Conservation (phyloP, 2,329 filamentous ascomycete species). For the Gnomoniopsis smithogilvyi region DNA sequence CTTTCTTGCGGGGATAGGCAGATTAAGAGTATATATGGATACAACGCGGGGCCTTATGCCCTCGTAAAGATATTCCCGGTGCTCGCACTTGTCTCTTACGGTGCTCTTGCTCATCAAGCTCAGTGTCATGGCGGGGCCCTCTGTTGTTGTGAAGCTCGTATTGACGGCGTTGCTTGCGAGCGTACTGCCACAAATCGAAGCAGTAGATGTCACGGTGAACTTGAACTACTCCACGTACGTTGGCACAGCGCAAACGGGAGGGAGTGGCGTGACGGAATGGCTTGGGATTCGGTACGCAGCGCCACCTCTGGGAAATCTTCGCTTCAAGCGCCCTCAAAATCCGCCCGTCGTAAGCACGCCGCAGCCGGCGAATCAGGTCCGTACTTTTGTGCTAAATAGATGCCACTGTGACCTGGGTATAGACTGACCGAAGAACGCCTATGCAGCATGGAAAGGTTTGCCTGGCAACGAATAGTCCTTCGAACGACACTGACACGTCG, state of each 20-base stretch:
- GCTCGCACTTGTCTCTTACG: neutral
- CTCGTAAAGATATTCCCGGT: neutral
- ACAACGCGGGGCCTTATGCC: too few relatives aligned
- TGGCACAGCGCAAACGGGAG: constrained; percentile 8
- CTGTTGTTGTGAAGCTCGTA: neutral
- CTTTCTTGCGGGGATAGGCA: too few relatives aligned
- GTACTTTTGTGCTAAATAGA: neutral
- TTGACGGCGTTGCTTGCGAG: neutral
- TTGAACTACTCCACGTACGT: constrained; percentile 17
- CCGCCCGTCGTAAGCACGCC: constrained; percentile 44
- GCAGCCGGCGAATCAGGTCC: constrained; percentile 51
- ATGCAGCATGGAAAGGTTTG: constrained; percentile 24
- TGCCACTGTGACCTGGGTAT: constrained; percentile 45
- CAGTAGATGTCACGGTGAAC: constrained; percentile 8
- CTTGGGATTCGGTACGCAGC: constrained; percentile 72
- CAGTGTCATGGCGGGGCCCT: neutral
- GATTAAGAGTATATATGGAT: too few relatives aligned
- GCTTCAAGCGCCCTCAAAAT: constrained; percentile 65
- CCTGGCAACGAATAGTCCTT: constrained; percentile 26
- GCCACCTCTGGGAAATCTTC: constrained; percentile 58
- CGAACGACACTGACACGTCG: constrained; percentile 29
- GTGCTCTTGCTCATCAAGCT: neutral
- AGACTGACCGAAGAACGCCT: constrained; percentile 27
- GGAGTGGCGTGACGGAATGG: constrained; percentile 27
- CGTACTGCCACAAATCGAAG: neutral